Base-by-base conservation (phyloP, 768 basidiomycete genomes). In the Termitomyces sp. region DNA sequence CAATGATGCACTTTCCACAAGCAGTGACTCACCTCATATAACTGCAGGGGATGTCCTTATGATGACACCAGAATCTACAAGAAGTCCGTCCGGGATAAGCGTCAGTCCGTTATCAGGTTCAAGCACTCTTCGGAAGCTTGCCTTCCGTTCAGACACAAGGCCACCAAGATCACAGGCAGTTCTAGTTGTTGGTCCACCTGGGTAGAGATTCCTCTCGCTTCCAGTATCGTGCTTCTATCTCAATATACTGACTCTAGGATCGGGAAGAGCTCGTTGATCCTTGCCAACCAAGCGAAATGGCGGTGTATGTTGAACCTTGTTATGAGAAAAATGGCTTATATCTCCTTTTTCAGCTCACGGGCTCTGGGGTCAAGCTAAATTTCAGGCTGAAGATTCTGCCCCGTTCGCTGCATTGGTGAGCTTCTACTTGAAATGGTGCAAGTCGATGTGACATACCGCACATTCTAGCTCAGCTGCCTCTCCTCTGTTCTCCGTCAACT, bases 311-410 rank as follows among this genome's bases (percentile, higher is more conserved):
- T 12, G 12, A 44, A 3, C 25, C 12, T 52, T 29, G 23, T 19
- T 61, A 49, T 35, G 59, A 12, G 7, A 27, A 19, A 12, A 27
- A 29, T 19, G 7, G 17, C n/a, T 59, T 32, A 51, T 17, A 38
- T 10, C 5, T 25, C 48, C n/a, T 42, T 14, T 34, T 32, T 59
- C 32, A 84, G 82, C 80, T 21, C 86, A 87, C 61, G 87, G 87
- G 4, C 75, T 89, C 5, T 90, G 87, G 87, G 87, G 87, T 14
- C 86, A 89, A 60, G 86, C 87, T 7, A 89, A 88, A 69, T 89
- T 89, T 59, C 82, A 86, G 62, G 80, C 74, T 48, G 75, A 77
- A 6, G 83, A 86, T 53, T 81, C 85, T 3, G 84, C 86, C 4
- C 89, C 89, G 16, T 90, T 89, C 65, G 77, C 84, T 14, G 83